These are phyloP conservation scores for Dioszegia crocea DNA, from an alignment of 768 basidiomycete species.

Conservation along the genomic window DNA sequence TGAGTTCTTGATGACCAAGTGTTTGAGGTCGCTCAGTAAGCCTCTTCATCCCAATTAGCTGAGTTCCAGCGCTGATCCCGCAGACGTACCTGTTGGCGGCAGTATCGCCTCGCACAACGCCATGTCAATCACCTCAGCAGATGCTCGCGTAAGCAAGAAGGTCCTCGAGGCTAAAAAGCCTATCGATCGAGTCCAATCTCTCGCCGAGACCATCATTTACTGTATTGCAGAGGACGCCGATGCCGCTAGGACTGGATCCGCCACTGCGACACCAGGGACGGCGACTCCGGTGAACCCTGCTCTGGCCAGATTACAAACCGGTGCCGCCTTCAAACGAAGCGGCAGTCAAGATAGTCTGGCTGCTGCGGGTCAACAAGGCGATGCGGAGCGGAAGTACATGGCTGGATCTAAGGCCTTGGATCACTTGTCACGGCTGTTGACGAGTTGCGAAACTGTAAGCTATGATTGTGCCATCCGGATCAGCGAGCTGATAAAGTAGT, in stretches of 20 bases:
- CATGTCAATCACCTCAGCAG: constrained; percentile 52
- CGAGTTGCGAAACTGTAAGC: constrained; percentile 66
- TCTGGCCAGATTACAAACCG: constrained; percentile 44
- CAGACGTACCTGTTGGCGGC: constrained; percentile 50
- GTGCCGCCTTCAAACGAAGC: constrained; percentile 55
- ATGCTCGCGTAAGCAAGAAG: constrained; percentile 69
- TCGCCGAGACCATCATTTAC: constrained; percentile 81
- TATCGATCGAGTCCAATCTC: constrained; percentile 57
- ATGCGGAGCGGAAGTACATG: constrained; percentile 60
- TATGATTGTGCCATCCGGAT: background rate
- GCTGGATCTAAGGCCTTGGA: constrained; percentile 81
- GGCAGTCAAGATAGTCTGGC: constrained; percentile 44
- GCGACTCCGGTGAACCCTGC: constrained; percentile 46
- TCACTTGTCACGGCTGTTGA: constrained; percentile 75
- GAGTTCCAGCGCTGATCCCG: background rate
- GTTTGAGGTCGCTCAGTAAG: constrained; percentile 57
- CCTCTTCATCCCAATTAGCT: background rate
- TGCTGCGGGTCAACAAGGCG: constrained; percentile 40
- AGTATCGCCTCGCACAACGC: constrained; percentile 40
- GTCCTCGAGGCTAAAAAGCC: constrained; percentile 57
- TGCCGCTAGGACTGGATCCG: constrained; percentile 55
- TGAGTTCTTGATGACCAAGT: constrained; percentile 82
- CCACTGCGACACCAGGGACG: constrained; percentile 62
- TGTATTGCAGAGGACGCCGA: constrained; percentile 78
- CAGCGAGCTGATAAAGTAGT: constrained; percentile 41